Conservation (phyloP, 495 filamentous ascomycete species). For the Letharia columbiana region DNA sequence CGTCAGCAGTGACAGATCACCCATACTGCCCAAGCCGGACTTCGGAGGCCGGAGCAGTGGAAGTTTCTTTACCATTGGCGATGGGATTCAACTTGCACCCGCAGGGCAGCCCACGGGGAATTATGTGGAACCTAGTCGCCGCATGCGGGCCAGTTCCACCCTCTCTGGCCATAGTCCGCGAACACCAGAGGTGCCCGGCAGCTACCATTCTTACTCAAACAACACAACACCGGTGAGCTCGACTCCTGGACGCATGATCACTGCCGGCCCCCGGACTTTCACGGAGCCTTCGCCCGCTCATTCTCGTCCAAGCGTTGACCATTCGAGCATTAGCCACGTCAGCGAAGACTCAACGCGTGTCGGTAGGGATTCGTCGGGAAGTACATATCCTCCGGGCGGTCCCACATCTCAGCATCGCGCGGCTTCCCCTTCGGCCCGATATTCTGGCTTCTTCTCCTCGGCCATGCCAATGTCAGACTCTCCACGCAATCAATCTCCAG, state of each 20-base stretch:
- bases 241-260: slow-evolving; percentile 19
- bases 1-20: slow-evolving; percentile 55
- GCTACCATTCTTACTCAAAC: slow-evolving; percentile 26
- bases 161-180: slow-evolving; percentile 36
- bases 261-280: slow-evolving; percentile 14
- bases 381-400: slow-evolving; percentile 14
- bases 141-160: slow-evolving; percentile 32
- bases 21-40: slow-evolving; percentile 35
- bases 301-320: slow-evolving; percentile 22
- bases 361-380: slow-evolving; percentile 5
- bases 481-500: slow-evolving; percentile 31
- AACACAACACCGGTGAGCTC: slow-evolving; percentile 24
- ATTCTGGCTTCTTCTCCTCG: slow-evolving; percentile 71
- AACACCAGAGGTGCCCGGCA: slow-evolving; percentile 27
- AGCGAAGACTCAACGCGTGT: slow-evolving; percentile 21
- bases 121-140: slow-evolving; percentile 14
- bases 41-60: slow-evolving; percentile 25
- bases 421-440: slow-evolving; percentile 22
- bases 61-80: slow-evolving; percentile 24
- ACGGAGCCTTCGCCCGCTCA: slow-evolving; percentile 22
- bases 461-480: slow-evolving; percentile 74
- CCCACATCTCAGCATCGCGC: slow-evolving; percentile 19
- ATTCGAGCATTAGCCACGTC: slow-evolving; percentile 17
- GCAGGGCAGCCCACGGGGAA: slow-evolving; percentile 2
- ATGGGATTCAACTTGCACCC: slow-evolving; percentile 11